These are phyloP conservation scores for Camellia lanceoleosa DNA, from an alignment of 148 eudicot genomes.

Conservation along the genomic window DNA sequence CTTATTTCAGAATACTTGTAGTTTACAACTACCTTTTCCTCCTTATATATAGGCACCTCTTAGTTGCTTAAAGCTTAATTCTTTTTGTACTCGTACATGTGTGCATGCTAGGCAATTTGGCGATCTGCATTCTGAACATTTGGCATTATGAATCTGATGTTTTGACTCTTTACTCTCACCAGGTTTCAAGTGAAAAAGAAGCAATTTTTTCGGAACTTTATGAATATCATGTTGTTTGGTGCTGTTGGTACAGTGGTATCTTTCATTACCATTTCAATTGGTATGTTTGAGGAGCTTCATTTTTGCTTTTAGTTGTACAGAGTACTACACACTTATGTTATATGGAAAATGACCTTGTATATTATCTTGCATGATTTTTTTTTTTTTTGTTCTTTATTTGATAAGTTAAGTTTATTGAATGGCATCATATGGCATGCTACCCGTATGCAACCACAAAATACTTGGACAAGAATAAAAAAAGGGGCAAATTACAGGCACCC, in stretches of 20 bases:
- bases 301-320: neutral
- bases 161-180: conserved; percentile 15
- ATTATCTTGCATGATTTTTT: too few relatives aligned
- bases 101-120: neutral
- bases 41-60: neutral
- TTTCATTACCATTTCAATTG: conserved; percentile 43
- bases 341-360: too few relatives aligned
- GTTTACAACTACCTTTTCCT: neutral
- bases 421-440: too few relatives aligned
- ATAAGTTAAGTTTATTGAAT: too few relatives aligned
- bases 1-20: neutral
- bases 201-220: conserved; percentile 59
- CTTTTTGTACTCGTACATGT: neutral
- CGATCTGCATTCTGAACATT: neutral
- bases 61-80: neutral
- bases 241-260: conserved; percentile 67
- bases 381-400: too few relatives aligned
- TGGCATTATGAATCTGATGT: neutral
- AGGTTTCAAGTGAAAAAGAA: conserved; percentile 76
- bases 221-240: conserved; percentile 53
- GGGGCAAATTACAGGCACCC: too few relatives aligned
- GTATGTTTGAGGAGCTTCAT: conserved; percentile 27
- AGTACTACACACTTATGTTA: too few relatives aligned
- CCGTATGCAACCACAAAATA: too few relatives aligned
- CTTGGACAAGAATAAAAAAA: too few relatives aligned